These are phyloP conservation scores for Xylaria sp. DNA, from an alignment of 2,329 filamentous ascomycete genomes.

Conservation along the genomic window DNA sequence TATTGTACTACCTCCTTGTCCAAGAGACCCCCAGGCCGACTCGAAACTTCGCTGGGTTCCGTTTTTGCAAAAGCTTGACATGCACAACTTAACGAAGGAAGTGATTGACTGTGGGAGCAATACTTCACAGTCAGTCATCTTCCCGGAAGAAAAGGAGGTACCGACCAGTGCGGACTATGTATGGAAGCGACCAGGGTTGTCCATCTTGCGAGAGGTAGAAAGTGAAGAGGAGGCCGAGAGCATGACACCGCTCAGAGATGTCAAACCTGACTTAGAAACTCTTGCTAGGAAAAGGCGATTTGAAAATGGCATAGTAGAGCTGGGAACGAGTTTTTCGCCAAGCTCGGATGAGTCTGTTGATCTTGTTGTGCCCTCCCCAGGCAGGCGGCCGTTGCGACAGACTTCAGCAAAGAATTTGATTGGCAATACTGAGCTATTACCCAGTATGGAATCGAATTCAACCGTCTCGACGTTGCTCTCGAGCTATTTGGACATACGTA, in stretches of 20 bases:
- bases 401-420: neutral
- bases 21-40: slow-evolving; percentile 36
- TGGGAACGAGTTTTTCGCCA: neutral
- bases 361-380: slow-evolving; percentile 23
- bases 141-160: slow-evolving; percentile 25
- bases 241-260: neutral
- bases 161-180: slow-evolving; percentile 45
- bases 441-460: slow-evolving; percentile 39
- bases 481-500: slow-evolving; percentile 47
- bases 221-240: slow-evolving; percentile 45
- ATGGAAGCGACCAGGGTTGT: slow-evolving; percentile 48
- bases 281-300: slow-evolving; percentile 45
- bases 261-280: slow-evolving; percentile 34
- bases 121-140: slow-evolving; percentile 19
- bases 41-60: slow-evolving; percentile 46
- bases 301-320: slow-evolving; percentile 27
- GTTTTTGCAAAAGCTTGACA: slow-evolving; percentile 40
- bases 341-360: slow-evolving; percentile 35
- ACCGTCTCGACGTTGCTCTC: slow-evolving; percentile 46
- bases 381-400: neutral
- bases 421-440: slow-evolving; percentile 35
- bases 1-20: slow-evolving; percentile 35
- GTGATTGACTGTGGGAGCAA: slow-evolving; percentile 35
- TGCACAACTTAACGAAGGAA: slow-evolving; percentile 40
- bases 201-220: slow-evolving; percentile 46